A percentile compares a stretch with the other conserved stretches of the same genome.
Conservation (phyloP, 1,139 yeast genomes). For the Candida glucosophila region DNA sequence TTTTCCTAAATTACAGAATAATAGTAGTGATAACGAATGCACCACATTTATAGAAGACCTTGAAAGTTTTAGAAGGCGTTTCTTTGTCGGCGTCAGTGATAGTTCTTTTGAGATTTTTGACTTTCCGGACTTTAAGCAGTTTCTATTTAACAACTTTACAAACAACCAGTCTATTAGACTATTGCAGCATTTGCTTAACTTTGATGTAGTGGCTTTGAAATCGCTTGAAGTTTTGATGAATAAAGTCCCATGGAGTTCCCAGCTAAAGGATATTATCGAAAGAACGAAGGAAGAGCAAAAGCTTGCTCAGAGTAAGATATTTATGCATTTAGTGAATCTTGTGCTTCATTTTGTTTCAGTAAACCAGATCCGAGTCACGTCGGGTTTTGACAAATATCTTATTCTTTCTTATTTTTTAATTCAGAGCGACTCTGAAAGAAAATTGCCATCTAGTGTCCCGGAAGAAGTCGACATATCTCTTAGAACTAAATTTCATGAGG, state of each 20-base stretch:
- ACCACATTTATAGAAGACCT: slow-evolving; percentile 12
- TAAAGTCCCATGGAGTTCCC: slow-evolving; percentile 2
- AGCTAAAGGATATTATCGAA: slow-evolving; percentile 2
- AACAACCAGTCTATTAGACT: slow-evolving; percentile 11
- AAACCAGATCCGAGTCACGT: slow-evolving; percentile 2
- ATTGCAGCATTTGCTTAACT: slow-evolving; percentile 20
- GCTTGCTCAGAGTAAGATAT: slow-evolving; percentile 9
- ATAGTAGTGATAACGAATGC: slow-evolving; percentile 5
- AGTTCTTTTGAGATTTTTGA: slow-evolving; percentile 2
- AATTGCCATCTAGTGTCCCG: too few species aligned
- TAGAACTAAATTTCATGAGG: slow-evolving; percentile 19
- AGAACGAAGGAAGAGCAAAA: slow-evolving; percentile 9
- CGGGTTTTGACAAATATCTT: slow-evolving; percentile 20
- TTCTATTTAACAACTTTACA: slow-evolving; percentile 15
- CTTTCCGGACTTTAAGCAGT: slow-evolving; percentile 5
- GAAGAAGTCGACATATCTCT: slow-evolving; percentile 15
- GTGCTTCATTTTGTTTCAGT: slow-evolving; percentile 9
- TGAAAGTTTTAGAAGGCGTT: slow-evolving; percentile 10
- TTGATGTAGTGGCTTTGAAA: slow-evolving; percentile 15
- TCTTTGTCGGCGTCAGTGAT: slow-evolving; percentile 6
- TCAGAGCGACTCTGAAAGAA: too few species aligned
- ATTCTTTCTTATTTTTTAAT: slow-evolving; percentile 14
- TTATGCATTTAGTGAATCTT: slow-evolving; percentile 11
- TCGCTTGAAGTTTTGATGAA: slow-evolving; percentile 8
- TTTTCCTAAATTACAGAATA: slow-evolving; percentile 5